Base-by-base conservation (phyloP, 768 basidiomycete genomes). In the Hygrophorus pudorinus region DNA sequence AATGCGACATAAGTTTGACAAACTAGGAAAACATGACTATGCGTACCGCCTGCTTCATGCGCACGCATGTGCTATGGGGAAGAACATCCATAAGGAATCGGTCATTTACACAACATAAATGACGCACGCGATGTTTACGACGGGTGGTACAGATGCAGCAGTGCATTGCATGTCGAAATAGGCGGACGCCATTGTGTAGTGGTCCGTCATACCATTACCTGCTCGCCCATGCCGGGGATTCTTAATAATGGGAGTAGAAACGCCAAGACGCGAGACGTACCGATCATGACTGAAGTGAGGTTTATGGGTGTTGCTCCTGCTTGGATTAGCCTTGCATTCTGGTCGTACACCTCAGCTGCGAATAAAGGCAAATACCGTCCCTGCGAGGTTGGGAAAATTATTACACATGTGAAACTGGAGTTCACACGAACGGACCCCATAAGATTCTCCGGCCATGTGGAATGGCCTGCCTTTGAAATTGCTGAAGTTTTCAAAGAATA, bases 381-480 rank as follows among this genome's bases (percentile, higher is more conserved):
- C 81, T 82, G 41, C 6, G 17, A 29, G 7, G 24, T 24, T 24
- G 24, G 7, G 7, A 24, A 13, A 31, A 42, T 34, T 11, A 13
- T 20, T 39, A 28, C 18, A 13, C 14, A 6, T 10, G 17, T 24
- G 9, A 20, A 18, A 17, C 20, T 63, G 41, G 9, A 8, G 2
- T 1, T 8, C 11, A 20, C 17, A 32, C 21, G 35, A 36, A 53
- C 76, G 46, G 48, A 84, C 85, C 1, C 75, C 85, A 50, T 88
- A 89, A 0, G 82, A 87, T 60, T 89, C 86, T 10, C 86, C 78
- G 1, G 76, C 65, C 66, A 82, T 70, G 48, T 82, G 79, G 59
- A 81, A 78, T 2, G 65, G 56, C 2, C 82, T 64, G 2, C 80
- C 81, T 51, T 81, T 77, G 65, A 85, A 85, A 52, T 79, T 66